A percentile compares a stretch with the other conserved stretches of the same genome.
Conservation (phyloP, 1,139 yeast species). For the Magnusiomyces suaveolens region DNA sequence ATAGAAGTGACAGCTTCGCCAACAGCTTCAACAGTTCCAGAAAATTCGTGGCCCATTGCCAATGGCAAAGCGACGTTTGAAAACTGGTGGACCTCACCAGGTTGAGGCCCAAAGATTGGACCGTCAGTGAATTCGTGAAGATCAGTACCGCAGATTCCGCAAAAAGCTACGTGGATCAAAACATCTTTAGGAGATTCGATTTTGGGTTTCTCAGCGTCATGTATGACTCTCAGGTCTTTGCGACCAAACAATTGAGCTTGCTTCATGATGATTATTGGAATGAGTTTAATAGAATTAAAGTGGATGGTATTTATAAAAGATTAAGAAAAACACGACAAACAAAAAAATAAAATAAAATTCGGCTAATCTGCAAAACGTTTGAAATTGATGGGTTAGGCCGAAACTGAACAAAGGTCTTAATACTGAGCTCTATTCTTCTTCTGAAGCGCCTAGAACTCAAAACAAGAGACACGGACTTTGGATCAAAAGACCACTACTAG, state of each 20-base stretch:
- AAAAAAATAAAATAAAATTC: neutral
- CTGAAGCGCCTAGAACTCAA: neutral
- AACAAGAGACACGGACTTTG: too few species aligned
- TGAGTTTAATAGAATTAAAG: neutral
- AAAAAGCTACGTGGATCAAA: constrained; percentile 38
- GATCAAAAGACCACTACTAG: too few species aligned
- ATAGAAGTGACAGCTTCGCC: constrained; percentile 32
- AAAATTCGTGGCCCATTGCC: constrained; percentile 51
- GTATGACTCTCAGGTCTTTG: constrained; percentile 11
- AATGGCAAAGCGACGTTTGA: constrained; percentile 31
- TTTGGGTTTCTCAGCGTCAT: constrained; percentile 5
- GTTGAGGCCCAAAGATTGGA: constrained; percentile 38
- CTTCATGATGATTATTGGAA: constrained; percentile 5
- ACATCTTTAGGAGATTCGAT: constrained; percentile 30
- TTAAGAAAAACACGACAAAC: neutral
- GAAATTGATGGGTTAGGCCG: neutral
- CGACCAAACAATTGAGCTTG: constrained; percentile 11
- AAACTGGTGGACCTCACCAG: constrained; percentile 17
- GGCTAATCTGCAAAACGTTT: neutral
- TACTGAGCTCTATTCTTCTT: neutral
- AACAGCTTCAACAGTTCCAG: constrained; percentile 34
- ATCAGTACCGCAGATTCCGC: constrained; percentile 48
- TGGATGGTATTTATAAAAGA: neutral
- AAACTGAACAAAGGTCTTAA: neutral
- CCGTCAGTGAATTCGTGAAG: constrained; percentile 40